These are phyloP conservation scores for Silene conica DNA, from an alignment of 148 eudicot species.

Conservation along the genomic window DNA sequence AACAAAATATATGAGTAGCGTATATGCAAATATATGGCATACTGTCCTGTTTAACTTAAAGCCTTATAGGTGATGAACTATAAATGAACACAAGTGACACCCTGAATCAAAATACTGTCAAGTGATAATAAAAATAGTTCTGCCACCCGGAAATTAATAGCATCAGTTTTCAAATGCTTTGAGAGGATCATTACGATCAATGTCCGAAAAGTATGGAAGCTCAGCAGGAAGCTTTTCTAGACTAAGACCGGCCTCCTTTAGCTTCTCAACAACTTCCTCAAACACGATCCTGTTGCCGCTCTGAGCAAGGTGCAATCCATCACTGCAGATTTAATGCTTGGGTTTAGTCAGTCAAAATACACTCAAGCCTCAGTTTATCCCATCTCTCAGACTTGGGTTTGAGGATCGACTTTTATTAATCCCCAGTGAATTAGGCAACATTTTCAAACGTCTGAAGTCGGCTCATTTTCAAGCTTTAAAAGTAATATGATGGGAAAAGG, in stretches of 20 bases:
- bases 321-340: constrained; percentile 39
- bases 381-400: background rate
- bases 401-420: background rate
- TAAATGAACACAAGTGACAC: background rate
- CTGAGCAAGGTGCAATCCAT: constrained; percentile 73
- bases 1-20: too few species aligned
- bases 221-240: constrained; percentile 57
- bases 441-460: background rate
- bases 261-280: constrained; percentile 60
- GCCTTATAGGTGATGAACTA: background rate
- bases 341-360: background rate
- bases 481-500: too few species aligned
- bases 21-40: background rate
- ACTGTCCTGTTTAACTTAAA: too few species aligned
- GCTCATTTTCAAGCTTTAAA: background rate
- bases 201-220: constrained; percentile 56
- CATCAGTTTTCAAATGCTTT: constrained; percentile 44
- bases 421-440: background rate
- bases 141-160: background rate
- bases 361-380: background rate
- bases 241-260: constrained; percentile 45
- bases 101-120: background rate
- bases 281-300: constrained; percentile 68
- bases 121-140: background rate
- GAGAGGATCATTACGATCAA: constrained; percentile 62